These are phyloP conservation scores for Thelonectria olida DNA, from an alignment of 2,329 filamentous ascomycete species.

Conservation along the genomic window DNA sequence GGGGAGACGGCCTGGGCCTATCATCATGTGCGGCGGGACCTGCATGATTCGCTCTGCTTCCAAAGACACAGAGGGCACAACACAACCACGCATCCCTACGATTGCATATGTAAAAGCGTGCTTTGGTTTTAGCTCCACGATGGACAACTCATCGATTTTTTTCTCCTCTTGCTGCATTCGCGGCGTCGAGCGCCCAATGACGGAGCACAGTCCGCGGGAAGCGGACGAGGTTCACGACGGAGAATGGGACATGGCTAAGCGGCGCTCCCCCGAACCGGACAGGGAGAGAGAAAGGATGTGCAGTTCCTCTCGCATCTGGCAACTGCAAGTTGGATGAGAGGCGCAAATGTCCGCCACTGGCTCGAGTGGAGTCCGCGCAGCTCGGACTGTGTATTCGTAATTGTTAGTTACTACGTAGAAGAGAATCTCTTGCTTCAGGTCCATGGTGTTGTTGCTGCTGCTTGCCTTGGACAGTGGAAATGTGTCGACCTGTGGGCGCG, in stretches of 20 bases:
- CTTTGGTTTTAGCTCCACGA: constrained; percentile 1
- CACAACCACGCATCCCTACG: background rate
- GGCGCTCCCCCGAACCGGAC: background rate
- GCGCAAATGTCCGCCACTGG: background rate
- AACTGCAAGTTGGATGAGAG: no score
- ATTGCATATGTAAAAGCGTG: background rate
- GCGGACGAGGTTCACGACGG: constrained; percentile 10
- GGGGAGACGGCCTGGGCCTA: constrained; percentile 16
- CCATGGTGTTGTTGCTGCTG: background rate
- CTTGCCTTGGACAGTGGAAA: background rate
- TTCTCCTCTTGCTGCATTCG: background rate
- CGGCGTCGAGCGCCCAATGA: constrained; percentile 12
- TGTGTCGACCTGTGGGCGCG: constrained; percentile 7
- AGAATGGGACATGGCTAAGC: background rate
- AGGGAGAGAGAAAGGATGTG: no score
- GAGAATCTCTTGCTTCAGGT: background rate
- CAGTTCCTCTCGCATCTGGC: no score
- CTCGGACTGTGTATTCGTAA: no score
- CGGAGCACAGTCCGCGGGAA: background rate
- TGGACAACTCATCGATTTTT: constrained; percentile 16
- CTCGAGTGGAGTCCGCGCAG: background rate
- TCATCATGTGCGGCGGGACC: constrained; percentile 6
- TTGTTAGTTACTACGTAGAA: background rate
- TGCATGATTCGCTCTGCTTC: constrained; percentile 9
- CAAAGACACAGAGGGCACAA: background rate